A percentile compares a stretch with the other conserved stretches of the same genome.
Evolutionary conservation across 169 alveolate species (phyloP).

Genomic region (Eimeria sp.): DNA sequence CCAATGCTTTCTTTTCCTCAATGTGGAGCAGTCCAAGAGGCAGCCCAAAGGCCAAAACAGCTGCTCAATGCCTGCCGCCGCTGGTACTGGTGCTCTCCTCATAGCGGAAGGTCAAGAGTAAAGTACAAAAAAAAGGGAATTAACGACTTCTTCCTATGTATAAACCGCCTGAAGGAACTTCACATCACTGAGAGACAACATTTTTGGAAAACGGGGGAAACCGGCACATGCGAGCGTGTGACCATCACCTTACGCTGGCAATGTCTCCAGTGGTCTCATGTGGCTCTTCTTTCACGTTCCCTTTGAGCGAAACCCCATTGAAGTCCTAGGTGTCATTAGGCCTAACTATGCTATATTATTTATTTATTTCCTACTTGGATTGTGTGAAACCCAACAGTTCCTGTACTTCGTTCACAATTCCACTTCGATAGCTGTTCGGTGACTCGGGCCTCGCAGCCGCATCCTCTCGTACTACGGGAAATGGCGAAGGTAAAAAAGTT

Average conservation of each 20-base stretch:
- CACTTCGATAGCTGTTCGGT: conserved; percentile 4
- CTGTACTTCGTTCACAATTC: background rate
- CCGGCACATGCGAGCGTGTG: background rate
- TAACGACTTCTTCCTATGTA: background rate
- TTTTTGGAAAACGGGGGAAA: background rate
- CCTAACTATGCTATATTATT: background rate
- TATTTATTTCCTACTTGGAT: background rate
- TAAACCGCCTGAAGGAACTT: background rate
- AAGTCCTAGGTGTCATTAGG: background rate
- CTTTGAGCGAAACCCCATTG: background rate
- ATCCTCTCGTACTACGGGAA: no score
- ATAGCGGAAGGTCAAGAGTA: background rate
- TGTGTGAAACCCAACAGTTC: background rate
- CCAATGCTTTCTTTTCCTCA: background rate
- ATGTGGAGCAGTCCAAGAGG: background rate
- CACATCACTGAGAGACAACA: background rate
- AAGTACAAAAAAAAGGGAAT: background rate
- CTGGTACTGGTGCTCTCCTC: background rate
- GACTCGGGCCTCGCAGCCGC: background rate
- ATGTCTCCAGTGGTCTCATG: background rate
- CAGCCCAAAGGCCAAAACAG: background rate
- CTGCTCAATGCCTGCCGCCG: background rate
- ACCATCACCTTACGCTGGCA: background rate
- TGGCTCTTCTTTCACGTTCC: background rate
- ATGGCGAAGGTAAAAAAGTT: no score